Percentiles rank a stretch among this genome's conserved stretches.
phyloP scores from a whole-genome alignment of 805 yeast species.

The Maudiozyma turicensis region DNA sequence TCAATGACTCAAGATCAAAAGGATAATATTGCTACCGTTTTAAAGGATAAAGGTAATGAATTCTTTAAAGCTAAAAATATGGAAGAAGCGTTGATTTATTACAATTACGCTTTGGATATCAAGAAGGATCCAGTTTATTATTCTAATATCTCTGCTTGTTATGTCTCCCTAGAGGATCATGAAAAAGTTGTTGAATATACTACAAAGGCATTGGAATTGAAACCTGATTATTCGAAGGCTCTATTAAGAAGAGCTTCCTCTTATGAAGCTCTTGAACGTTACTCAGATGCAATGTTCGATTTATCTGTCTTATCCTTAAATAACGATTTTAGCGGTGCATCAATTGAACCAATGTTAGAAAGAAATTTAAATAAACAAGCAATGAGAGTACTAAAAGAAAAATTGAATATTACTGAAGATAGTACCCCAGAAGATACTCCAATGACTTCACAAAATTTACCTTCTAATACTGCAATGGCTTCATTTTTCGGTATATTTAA shows the following conservation, averaged over 20 bases:
- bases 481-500: slow-evolving; percentile 85
- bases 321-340: slow-evolving; percentile 72
- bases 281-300: slow-evolving; percentile 82
- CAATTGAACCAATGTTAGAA: slow-evolving; percentile 74
- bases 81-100: slow-evolving; percentile 68
- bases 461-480: slow-evolving; percentile 73
- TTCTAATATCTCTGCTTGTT: slow-evolving; percentile 95
- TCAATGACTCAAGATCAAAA: slow-evolving; percentile 42
- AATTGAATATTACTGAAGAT: slow-evolving; percentile 15
- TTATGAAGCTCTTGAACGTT: slow-evolving; percentile 69
- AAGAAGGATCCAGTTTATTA: slow-evolving; percentile 81
- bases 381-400: slow-evolving; percentile 56
- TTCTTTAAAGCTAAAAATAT: slow-evolving; percentile 62
- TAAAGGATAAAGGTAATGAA: slow-evolving; percentile 85
- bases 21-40: slow-evolving; percentile 56
- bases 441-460: slow-evolving; percentile 43
- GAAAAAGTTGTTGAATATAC: slow-evolving; percentile 85
- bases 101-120: slow-evolving; percentile 66
- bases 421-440: not conserved
- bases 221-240: slow-evolving; percentile 89
- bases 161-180: slow-evolving; percentile 68
- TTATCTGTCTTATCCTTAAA: slow-evolving; percentile 78
- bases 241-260: slow-evolving; percentile 89
- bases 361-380: slow-evolving; percentile 77
- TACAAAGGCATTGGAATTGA: slow-evolving; percentile 70